Evolutionary conservation across 2,329 filamentous ascomycete species (phyloP), one percentile per base, ranked within the genome.

Genomic region (Colletotrichum sp.): DNA sequence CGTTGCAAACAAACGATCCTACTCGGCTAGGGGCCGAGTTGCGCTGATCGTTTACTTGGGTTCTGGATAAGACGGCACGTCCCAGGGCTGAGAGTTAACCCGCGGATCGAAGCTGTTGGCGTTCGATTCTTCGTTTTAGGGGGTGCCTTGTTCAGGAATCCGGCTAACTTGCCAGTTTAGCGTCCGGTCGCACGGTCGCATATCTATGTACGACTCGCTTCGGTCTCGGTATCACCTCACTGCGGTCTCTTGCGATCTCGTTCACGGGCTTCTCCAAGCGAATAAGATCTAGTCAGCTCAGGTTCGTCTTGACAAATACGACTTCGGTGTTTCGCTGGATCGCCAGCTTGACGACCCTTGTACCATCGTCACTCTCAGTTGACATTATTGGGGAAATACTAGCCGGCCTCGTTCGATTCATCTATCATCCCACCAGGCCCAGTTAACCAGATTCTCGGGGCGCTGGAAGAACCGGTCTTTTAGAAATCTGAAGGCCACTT

Each of bases 21-120:
- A 9, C 21, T 58, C 55, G 55, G 9, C 12, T 8, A 43, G 32
- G 66, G 52, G 32, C 18, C 21, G 32, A 21, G 36, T 38, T 21
- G 16, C n/a, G 13, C 21, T 16, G 6, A 30, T 28, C 13, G 9
- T n/a, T n/a, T 60, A 55, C 60, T 38, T 30, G 66, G 32, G 38
- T 60, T 9, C 36, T 36, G 66, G 30, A 32, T 18, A 34, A 38
- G 21, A 58, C 48, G 28, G 65, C 65, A 32, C 30, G 28, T 18
- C 24, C n/a, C 43, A 52, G 55, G 26, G 55, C 55, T 30, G 28
- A 18, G 16, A 32, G 12, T 66, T 56, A 18, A 56, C 30, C 65
- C 65, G 24, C 65, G 26, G 58, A 66, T 66, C 18, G 64, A 66
- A 48, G 64, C 64, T 38, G 36, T 30, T 32, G n/a, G 18, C 8